phyloP scores from a whole-genome alignment of 2,329 filamentous ascomycete genomes.

The Fusarium sacchari region DNA sequence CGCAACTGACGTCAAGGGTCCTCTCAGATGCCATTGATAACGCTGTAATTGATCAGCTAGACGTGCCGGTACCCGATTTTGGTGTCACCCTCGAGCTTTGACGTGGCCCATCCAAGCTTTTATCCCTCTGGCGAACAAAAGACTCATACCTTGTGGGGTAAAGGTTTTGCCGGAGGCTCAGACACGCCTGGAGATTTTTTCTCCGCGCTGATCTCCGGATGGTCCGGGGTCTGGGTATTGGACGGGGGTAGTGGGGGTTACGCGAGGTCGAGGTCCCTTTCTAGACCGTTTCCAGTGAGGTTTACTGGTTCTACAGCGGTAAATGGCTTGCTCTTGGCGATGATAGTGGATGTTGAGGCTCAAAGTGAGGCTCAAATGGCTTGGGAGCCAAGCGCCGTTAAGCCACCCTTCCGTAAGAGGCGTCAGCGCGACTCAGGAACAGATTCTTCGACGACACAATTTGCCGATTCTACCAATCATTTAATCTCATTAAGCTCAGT shows the following conservation, averaged over 20 bases:
- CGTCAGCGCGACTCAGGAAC: not conserved
- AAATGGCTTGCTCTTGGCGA: not conserved
- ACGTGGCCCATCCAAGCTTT: conserved; percentile 11
- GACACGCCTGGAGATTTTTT: not conserved
- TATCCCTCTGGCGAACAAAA: conserved; percentile 16
- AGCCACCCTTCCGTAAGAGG: not conserved
- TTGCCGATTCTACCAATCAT: conserved; percentile 12
- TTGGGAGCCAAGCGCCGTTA: not conserved
- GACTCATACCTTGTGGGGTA: conserved; percentile 8
- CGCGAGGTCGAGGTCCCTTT: not conserved
- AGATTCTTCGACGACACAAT: not conserved
- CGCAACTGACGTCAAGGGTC: not conserved
- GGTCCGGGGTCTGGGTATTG: conserved; percentile 7
- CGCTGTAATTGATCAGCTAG: not conserved
- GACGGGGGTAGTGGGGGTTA: not conserved
- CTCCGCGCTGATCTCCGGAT: conserved; percentile 14
- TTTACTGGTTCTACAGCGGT: not conserved
- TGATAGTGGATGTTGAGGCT: conserved; percentile 4
- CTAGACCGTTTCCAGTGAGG: not conserved
- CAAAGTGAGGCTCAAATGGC: conserved; percentile 16
- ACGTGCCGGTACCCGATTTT: conserved; percentile 19
- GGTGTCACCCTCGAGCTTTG: not conserved
- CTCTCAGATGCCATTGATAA: not conserved
- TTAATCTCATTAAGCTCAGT: not conserved
- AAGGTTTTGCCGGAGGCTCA: conserved; percentile 13